Conservation (phyloP, 441 rosid species). For the Hypseocharis bilobata region DNA sequence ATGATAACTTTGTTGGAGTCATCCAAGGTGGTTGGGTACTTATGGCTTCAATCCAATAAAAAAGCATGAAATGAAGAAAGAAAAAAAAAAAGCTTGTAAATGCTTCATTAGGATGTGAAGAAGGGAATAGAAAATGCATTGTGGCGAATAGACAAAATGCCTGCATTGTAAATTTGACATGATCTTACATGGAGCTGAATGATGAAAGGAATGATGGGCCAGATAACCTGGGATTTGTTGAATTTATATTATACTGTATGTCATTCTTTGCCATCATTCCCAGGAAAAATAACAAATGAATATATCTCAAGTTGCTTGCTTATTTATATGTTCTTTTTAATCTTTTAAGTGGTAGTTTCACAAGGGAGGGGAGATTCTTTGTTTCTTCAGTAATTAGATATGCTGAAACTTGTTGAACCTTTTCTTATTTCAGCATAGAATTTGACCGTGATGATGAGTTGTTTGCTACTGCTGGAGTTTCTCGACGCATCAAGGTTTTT, state of each 20-base stretch:
- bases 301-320: not conserved
- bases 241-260: not conserved
- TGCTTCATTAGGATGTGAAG: not conserved
- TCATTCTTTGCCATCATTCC: not conserved
- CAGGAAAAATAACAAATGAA: not conserved
- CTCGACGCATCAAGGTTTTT: conserved; percentile 82
- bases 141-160: not conserved
- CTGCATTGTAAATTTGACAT: not conserved
- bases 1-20: not conserved
- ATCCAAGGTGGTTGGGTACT: not conserved
- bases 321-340: not conserved
- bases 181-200: not conserved
- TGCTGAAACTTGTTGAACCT: conserved; percentile 13
- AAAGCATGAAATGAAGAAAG: not conserved
- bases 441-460: conserved; percentile 91
- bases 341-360: not conserved
- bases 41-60: not conserved
- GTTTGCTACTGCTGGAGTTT: conserved; percentile 98
- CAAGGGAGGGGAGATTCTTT: not conserved
- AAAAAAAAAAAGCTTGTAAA: not conserved
- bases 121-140: not conserved
- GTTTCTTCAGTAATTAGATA: not conserved
- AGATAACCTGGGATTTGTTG: not conserved
- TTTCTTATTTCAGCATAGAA: conserved; percentile 68
- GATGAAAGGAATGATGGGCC: not conserved